Evolutionary conservation across 208 protist genomes (phyloP).

Genomic region (Leishmania major): DNA sequence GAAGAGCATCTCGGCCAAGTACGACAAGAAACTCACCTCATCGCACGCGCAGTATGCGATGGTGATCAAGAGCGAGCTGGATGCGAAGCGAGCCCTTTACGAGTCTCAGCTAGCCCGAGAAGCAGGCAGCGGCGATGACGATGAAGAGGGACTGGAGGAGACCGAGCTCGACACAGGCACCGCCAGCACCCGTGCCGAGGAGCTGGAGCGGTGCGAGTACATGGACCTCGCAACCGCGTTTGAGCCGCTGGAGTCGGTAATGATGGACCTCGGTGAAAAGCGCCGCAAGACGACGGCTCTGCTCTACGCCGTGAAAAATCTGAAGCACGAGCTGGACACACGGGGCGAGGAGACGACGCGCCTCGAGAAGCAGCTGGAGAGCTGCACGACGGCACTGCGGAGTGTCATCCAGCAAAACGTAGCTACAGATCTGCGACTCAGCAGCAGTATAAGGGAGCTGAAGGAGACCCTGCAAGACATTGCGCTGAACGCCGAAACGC

Average conservation of each 20-base stretch:
- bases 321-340: constrained; percentile 35
- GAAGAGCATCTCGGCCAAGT: constrained; percentile 81
- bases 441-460: constrained; percentile 49
- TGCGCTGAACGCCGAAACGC: constrained; percentile 53
- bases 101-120: constrained; percentile 36
- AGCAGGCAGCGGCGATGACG: constrained; percentile 1
- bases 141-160: not conserved
- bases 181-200: constrained; percentile 3
- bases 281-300: constrained; percentile 29
- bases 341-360: constrained; percentile 19
- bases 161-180: not conserved
- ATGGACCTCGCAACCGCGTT: constrained; percentile 28
- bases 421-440: constrained; percentile 34
- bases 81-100: constrained; percentile 60
- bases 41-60: constrained; percentile 77
- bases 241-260: constrained; percentile 27
- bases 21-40: constrained; percentile 74
- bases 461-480: constrained; percentile 70
- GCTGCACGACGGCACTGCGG: constrained; percentile 33
- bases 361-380: constrained; percentile 31
- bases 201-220: constrained; percentile 16
- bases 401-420: constrained; percentile 48
- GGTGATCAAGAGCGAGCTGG: constrained; percentile 80
- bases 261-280: constrained; percentile 8
- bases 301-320: constrained; percentile 26